Conservation (phyloP, 345 rosid genomes). For the Populus alba region DNA sequence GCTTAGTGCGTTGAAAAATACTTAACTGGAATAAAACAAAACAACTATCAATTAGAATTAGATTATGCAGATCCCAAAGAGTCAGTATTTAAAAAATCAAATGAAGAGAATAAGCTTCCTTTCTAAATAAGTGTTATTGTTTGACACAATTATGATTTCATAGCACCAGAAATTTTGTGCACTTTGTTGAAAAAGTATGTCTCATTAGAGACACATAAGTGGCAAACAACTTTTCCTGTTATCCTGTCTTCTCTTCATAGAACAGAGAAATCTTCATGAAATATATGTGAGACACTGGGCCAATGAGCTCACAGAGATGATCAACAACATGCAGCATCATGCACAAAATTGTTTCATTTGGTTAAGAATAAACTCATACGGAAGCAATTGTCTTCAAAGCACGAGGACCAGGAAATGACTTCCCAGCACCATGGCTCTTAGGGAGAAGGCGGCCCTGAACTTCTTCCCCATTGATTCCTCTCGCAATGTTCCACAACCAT, state of each 20-base stretch:
- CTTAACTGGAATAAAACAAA: background rate
- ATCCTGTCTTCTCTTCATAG: too few relatives aligned
- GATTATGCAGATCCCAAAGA: too few relatives aligned
- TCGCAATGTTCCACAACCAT: slow-evolving; percentile 92
- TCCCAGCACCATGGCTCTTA: slow-evolving; percentile 96
- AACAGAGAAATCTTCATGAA: background rate
- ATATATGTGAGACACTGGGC: background rate
- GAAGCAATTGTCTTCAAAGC: slow-evolving; percentile 63
- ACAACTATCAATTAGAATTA: background rate
- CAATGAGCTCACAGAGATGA: background rate
- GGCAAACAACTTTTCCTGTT: too few relatives aligned
- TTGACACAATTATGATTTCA: too few relatives aligned
- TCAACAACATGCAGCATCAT: slow-evolving; percentile 1
- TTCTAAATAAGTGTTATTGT: too few relatives aligned
- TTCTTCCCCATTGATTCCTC: slow-evolving; percentile 92
- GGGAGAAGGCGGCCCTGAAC: slow-evolving; percentile 96
- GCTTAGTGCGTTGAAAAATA: background rate
- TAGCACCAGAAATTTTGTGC: too few relatives aligned
- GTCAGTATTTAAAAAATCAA: too few relatives aligned
- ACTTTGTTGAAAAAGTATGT: too few relatives aligned
- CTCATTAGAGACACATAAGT: too few relatives aligned
- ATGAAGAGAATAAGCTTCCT: too few relatives aligned
- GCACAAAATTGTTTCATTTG: slow-evolving; percentile 11
- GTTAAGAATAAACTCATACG: slow-evolving; percentile 42
- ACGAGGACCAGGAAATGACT: slow-evolving; percentile 90